Evolutionary conservation across 2,329 filamentous ascomycete species (phyloP).

Genomic region (Orbilia brochopaga): DNA sequence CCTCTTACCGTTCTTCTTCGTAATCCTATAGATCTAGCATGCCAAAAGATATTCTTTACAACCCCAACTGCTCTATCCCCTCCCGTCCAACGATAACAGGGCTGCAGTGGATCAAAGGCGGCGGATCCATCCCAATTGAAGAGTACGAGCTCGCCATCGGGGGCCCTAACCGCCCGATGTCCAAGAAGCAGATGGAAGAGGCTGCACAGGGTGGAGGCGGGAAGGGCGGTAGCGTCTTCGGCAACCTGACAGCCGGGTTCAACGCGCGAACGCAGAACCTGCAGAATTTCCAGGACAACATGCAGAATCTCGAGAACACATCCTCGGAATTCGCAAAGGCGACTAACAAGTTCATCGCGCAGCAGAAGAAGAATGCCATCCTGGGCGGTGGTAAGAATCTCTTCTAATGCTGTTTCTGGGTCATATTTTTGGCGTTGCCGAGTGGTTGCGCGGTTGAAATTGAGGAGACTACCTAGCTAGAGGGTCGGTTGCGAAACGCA

Average conservation of each 20-base stretch:
- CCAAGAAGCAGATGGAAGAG: slow-evolving; percentile 84
- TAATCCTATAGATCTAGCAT: slow-evolving; percentile 24
- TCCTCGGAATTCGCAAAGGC: slow-evolving; percentile 85
- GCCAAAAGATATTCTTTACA: slow-evolving; percentile 74
- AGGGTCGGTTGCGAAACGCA: background rate
- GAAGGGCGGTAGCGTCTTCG: slow-evolving; percentile 63
- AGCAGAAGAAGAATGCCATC: slow-evolving; percentile 85
- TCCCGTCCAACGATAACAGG: slow-evolving; percentile 91
- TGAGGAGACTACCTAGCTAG: background rate
- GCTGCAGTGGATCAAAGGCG: slow-evolving; percentile 94
- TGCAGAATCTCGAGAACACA: slow-evolving; percentile 80
- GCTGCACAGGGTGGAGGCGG: slow-evolving; percentile 61
- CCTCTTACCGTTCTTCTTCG: background rate
- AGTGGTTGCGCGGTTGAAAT: background rate
- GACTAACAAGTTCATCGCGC: slow-evolving; percentile 81
- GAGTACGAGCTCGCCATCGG: slow-evolving; percentile 83
- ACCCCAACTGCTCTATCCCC: slow-evolving; percentile 74
- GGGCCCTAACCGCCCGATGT: slow-evolving; percentile 86
- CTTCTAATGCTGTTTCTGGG: background rate
- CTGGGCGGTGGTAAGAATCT: slow-evolving; percentile 68
- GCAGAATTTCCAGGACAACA: slow-evolving; percentile 78
- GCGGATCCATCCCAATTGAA: slow-evolving; percentile 82
- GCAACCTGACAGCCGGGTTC: slow-evolving; percentile 84
- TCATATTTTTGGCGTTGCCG: background rate
- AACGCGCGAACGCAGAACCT: slow-evolving; percentile 90